Evolutionary conservation across 768 basidiomycete genomes (phyloP).

Genomic region (Tricholoma furcatifolium): DNA sequence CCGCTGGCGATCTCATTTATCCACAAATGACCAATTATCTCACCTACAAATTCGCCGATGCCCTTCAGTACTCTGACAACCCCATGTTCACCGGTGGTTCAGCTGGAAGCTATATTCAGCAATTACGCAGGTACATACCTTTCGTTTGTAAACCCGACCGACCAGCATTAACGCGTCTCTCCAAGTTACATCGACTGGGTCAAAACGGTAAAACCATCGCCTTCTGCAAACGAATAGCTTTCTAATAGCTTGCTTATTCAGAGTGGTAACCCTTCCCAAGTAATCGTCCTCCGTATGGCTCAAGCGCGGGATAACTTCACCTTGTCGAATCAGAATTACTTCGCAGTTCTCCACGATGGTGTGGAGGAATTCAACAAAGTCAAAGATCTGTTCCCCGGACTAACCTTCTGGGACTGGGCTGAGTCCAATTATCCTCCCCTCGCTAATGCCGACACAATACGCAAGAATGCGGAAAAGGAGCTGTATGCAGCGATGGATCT

Average conservation of each 20-base stretch:
- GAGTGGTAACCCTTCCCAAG: neutral
- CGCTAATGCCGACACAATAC: neutral
- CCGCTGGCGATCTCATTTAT: conserved; percentile 1
- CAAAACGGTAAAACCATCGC: neutral
- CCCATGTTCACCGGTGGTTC: neutral
- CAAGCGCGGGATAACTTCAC: neutral
- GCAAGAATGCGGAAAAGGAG: neutral
- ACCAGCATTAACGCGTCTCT: neutral
- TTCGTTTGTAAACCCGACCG: neutral
- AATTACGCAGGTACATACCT: conserved; percentile 5
- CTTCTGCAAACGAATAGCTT: neutral
- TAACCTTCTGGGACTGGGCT: neutral
- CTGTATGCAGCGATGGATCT: neutral
- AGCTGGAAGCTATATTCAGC: neutral
- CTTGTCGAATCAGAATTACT: neutral
- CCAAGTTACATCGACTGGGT: neutral
- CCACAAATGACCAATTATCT: neutral
- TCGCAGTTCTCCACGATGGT: neutral
- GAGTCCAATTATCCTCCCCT: neutral
- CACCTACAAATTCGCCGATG: conserved; percentile 5
- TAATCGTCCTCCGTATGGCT: neutral
- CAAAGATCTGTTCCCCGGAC: neutral
- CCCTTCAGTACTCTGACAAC: conserved; percentile 3
- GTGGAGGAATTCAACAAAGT: neutral
- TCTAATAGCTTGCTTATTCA: neutral